Evolutionary conservation across 78 protist species (phyloP).

Genomic region (Cavenderia fasciculata): DNA sequence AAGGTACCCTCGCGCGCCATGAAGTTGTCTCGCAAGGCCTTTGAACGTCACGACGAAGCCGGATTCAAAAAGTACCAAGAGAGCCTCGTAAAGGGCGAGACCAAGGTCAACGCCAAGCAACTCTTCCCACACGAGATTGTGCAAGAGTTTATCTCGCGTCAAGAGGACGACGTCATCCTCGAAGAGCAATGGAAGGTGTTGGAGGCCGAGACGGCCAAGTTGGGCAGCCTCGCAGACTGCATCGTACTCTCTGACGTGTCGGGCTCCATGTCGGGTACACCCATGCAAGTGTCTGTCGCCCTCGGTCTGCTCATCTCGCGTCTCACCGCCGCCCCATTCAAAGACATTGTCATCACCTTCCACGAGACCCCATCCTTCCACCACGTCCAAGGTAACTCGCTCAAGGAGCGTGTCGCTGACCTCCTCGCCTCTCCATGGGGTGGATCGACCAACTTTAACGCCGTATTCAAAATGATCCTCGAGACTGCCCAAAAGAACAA

Average conservation of each 20-base stretch:
- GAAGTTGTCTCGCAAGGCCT: constrained; percentile 36
- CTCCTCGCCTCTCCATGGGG: constrained; percentile 63
- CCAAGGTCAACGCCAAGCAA: constrained; percentile 63
- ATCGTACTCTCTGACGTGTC: constrained; percentile 55
- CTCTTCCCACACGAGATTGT: constrained; percentile 75
- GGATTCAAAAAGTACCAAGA: constrained; percentile 11
- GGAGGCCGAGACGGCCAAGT: constrained; percentile 32
- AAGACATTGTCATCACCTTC: constrained; percentile 54
- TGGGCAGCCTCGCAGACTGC: constrained; percentile 21
- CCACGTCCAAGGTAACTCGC: background rate
- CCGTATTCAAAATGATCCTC: constrained; percentile 15
- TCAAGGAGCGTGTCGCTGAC: constrained; percentile 18
- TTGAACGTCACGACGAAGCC: constrained; percentile 51
- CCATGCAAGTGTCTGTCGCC: constrained; percentile 79
- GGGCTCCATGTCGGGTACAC: constrained; percentile 56
- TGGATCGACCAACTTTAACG: constrained; percentile 57
- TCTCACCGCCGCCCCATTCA: constrained; percentile 50
- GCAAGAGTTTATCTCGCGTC: background rate
- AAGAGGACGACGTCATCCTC: constrained; percentile 10
- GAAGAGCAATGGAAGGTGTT: constrained; percentile 77
- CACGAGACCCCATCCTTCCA: constrained; percentile 49
- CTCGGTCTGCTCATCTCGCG: constrained; percentile 52
- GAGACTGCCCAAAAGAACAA: constrained; percentile 26
- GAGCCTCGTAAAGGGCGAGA: constrained; percentile 31
- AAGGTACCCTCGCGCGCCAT: constrained; percentile 73